Evolutionary conservation across 192 early-diverging fungal species (phyloP), one percentile per base, ranked within the genome.

Genomic region (Gaertneriomyces sp.): DNA sequence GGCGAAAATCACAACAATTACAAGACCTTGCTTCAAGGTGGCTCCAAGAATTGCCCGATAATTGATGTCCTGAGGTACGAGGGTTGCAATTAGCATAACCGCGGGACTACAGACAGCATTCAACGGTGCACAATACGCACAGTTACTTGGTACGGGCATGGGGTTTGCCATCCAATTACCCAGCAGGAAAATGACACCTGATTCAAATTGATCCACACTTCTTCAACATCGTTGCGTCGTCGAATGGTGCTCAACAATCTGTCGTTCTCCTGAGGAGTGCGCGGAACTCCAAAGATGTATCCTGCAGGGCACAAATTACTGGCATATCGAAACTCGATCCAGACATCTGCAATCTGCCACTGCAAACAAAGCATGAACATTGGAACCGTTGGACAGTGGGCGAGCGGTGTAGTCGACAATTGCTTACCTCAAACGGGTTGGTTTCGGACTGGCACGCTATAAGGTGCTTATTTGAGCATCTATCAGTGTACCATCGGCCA

Each of bases 1-100:
- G 10, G 44, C 60, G 25, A 53, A 60, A 1, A 69, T 47, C 10
- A 69, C n/a, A 9, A 69, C 45, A 50, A 69, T 69, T 5, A 69
- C 58, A 17, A 69, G 60, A 1, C 67, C 67, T 42, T 69, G 67
- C 51, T 69, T 69, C 47, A 69, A 43, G 5, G 58, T 69, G 10
- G 67, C 67, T 14, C 67, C 67, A 41, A 69, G 40, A 33, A 61
- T 41, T 19, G 42, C 57, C 12, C 42, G 57, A 59, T 40, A 54
- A 9, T 33, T 60, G 40, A 16, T 19, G 49, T 69, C 67, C 58
- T 60, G 16, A n/a, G 4, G 5, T n/a, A n/a, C 3, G 10, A 17
- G 53, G 10, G 1, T 25, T 11, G 12, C 53, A 1, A 25, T 11
- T 55, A 55, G 10, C 10, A 11, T 20, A 16, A n/a, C n/a, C 5